phyloP scores from a whole-genome alignment of 352 stramenopile genomes.

The Phytopythium kandeliae region DNA sequence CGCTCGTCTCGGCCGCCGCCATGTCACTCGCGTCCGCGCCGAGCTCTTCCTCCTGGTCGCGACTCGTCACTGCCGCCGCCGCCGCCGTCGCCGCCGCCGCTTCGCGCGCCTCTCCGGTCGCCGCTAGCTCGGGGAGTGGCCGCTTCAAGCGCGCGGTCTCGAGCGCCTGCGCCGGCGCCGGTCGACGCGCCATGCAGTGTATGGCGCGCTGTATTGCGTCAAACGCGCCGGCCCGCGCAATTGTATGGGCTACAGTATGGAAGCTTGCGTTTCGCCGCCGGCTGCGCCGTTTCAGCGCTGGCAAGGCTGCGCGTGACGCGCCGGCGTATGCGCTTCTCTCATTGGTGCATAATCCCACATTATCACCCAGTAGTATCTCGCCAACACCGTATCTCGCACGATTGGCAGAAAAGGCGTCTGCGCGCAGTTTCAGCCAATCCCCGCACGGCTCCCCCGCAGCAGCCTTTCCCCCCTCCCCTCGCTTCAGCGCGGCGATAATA shows the following conservation, averaged over 20 bases:
- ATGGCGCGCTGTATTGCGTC: too few relatives aligned
- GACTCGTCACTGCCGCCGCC: too few relatives aligned
- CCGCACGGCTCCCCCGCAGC: too few relatives aligned
- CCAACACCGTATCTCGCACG: not conserved
- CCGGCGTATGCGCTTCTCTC: conserved; percentile 2
- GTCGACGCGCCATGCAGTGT: too few relatives aligned
- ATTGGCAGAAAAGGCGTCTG: not conserved
- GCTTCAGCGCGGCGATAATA: conserved; percentile 1
- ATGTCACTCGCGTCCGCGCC: conserved; percentile 6
- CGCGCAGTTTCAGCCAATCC: not conserved
- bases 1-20: conserved; percentile 44
- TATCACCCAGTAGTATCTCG: not conserved
- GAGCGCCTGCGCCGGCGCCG: too few relatives aligned
- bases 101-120: not conserved
- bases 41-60: not conserved
- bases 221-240: not conserved
- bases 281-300: not conserved
- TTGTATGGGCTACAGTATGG: not conserved
- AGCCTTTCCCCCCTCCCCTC: not conserved
- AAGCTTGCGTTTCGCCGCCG: conserved; percentile 2
- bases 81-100: too few relatives aligned
- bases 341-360: not conserved
- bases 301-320: not conserved
- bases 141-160: not conserved
- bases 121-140: not conserved